A percentile compares a stretch with the other conserved stretches of the same genome.
Evolutionary conservation across 371 early-diverging fungal species (phyloP).

Genomic region (Rhizopus stolonifer): DNA sequence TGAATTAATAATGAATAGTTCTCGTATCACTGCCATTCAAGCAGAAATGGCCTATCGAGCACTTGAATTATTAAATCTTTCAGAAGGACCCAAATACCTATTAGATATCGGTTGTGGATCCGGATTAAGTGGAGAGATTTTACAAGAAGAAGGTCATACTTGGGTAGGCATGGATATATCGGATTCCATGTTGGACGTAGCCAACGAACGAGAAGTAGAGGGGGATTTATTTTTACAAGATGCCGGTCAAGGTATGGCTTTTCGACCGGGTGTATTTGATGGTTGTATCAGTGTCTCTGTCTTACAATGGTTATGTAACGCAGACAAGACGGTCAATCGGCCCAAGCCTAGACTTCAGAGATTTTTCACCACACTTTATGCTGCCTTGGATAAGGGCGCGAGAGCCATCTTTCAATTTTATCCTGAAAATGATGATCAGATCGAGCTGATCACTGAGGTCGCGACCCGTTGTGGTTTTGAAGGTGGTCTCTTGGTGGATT

Average conservation of each 20-base stretch:
- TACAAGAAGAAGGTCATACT: constrained; percentile 90
- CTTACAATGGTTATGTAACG: constrained; percentile 99
- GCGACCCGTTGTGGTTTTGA: constrained; percentile 94
- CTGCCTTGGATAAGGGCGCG: constrained; percentile 84
- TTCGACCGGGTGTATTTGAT: constrained; percentile 97
- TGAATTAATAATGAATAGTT: constrained; percentile 44
- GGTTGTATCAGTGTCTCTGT: constrained; percentile 98
- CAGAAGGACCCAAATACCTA: constrained; percentile 69
- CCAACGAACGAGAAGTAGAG: constrained; percentile 80
- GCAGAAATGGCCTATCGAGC: constrained; percentile 92
- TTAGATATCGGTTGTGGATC: constrained; percentile 56
- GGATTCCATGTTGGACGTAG: constrained; percentile 88
- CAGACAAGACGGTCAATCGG: constrained; percentile 82
- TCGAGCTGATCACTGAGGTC: constrained; percentile 87
- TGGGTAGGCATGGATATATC: constrained; percentile 99
- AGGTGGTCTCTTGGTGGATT: constrained; percentile 97
- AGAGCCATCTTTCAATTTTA: constrained; percentile 99
- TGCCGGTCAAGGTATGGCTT: constrained; percentile 95
- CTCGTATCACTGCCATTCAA: constrained; percentile 91
- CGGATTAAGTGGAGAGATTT: constrained; percentile 87
- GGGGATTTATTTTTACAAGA: constrained; percentile 95
- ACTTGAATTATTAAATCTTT: constrained; percentile 86
- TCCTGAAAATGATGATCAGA: constrained; percentile 95
- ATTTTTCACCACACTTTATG: constrained; percentile 95
- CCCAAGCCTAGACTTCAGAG: constrained; percentile 84